Evolutionary conservation across 140 eudicot genomes (phyloP), one percentile per base, ranked within the genome.

Genomic region (Flaveria floridana): DNA sequence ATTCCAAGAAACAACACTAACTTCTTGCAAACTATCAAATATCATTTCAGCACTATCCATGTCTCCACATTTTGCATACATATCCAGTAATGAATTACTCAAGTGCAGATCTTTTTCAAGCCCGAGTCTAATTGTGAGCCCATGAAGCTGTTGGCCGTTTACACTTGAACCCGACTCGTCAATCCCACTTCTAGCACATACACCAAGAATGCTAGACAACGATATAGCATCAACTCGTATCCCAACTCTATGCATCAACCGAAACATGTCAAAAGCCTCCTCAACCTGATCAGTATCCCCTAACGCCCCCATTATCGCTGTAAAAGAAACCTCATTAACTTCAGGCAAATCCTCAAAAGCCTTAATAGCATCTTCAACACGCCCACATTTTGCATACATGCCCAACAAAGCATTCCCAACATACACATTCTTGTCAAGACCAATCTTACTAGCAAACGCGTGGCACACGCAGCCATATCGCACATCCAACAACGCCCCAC

Each of bases 1-100:
- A 68, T 92, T 92, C 96, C 95, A 92, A 0, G 96, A 92, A 71
- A 92, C 91, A 76, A 77, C 81, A 79, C 86, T 89, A 50, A 74
- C 65, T 74, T 84, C 79, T n/a, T 72, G 76, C 76, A 86, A 63
- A 48, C 52, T 79, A 46, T 73, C 19, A 65, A 92, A 89, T 8
- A 92, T 44, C 21, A 67, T 82, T 76, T 89, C 95, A 4, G 95
- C 92, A 82, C 80, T 81, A 8, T 75, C 73, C 92, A 92, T 89
- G 74, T 83, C 84, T 8, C 89, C 90, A 19, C 59, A 64, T 82
- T 89, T 92, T 20, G 92, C 90, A 78, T 92, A 89, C 92, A 89
- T 81, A 68, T 92, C 92, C 52, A 92, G 84, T 79, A 92, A 79
- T 3, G 96, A 87, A 76, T 92, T 89, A 52, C 79, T 77, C 80